Evolutionary conservation across 1,284 basidiomycete species (phyloP), one percentile per base, ranked within the genome.

Genomic region (Fomitiporia mediterranea): DNA sequence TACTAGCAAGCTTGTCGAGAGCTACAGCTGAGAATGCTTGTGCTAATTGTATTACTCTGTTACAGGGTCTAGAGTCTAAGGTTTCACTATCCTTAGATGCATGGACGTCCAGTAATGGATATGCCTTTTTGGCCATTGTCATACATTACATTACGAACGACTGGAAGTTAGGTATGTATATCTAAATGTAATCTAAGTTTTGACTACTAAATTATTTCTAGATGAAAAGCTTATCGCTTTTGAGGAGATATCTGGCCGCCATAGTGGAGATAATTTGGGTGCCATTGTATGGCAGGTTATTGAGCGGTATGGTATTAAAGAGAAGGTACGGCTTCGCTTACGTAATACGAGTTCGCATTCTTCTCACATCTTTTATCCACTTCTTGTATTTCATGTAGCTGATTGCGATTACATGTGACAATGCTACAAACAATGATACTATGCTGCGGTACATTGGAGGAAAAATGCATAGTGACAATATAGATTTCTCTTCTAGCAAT

Each of bases 51-150:
- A n/a, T n/a, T n/a, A n/a, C n/a, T n/a, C n/a, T n/a, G n/a, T n/a
- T 30, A 62, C 32, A 67, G 55, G 60, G 63, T 9, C 53, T 67
- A 2, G 51, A 57, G 7, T 44, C 55, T 2, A 69, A 68, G 39
- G 55, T 71, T 7, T 58, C 42, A 6, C 51, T 72, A 2, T 69
- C 69, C 1, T 57, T 71, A 2, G 67, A 71, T 58, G 66, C 68
- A 1, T 71, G 68, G 67, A 66, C 67, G 0, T 69, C 66, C 11
- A 61, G 57, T 32, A 70, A 69, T 52, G 53, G 62, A 4, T 62
- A 63, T 61, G 69, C 69, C 1, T 72, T 70, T 47, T 46, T 72
- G 7, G 68, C 67, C 0, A 69, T 71, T 47, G 64, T 72, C 28
- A 67, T 66, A 3, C 67, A 70, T 51, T 69, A 67, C 49, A 51